phyloP scores from a whole-genome alignment of 495 filamentous ascomycete species.

The Xylaria cubensis region DNA sequence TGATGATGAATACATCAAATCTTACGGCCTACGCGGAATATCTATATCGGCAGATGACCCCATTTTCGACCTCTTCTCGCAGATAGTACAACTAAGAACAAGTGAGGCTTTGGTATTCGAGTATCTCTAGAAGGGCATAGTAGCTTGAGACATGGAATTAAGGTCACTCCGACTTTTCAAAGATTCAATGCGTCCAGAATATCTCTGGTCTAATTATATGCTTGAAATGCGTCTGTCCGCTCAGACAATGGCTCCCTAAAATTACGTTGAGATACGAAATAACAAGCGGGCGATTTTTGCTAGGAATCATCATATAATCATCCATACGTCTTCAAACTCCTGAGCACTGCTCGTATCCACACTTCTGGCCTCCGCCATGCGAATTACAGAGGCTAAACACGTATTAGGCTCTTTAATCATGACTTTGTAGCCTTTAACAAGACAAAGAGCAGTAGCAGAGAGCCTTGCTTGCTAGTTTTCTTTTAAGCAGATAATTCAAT shows the following conservation, averaged over 20 bases:
- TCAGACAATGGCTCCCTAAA: too few species aligned
- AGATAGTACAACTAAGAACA: conserved; percentile 63
- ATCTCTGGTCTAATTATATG: neutral
- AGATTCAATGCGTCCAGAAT: neutral
- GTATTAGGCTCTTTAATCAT: neutral
- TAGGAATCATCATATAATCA: conserved; percentile 7
- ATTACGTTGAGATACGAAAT: neutral
- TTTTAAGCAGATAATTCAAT: neutral
- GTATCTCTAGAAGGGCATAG: conserved; percentile 43
- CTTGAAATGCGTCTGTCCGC: neutral
- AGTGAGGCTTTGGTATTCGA: conserved; percentile 72
- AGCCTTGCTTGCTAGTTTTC: conserved; percentile 17
- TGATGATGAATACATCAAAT: neutral
- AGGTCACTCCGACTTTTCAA: neutral
- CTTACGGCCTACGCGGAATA: conserved; percentile 1
- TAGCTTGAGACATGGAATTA: neutral
- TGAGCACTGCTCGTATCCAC: neutral
- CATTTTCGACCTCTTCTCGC: conserved; percentile 49
- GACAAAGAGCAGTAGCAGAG: conserved; percentile 11
- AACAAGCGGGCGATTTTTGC: neutral
- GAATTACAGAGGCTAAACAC: neutral
- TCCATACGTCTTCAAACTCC: conserved; percentile 8
- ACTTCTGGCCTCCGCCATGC: neutral
- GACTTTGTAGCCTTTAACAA: conserved; percentile 12
- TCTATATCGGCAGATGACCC: conserved; percentile 14